A percentile compares a stretch with the other conserved stretches of the same genome.
Evolutionary conservation across 495 filamentous ascomycete species (phyloP).

Genomic region (Lophium mytilinum): DNA sequence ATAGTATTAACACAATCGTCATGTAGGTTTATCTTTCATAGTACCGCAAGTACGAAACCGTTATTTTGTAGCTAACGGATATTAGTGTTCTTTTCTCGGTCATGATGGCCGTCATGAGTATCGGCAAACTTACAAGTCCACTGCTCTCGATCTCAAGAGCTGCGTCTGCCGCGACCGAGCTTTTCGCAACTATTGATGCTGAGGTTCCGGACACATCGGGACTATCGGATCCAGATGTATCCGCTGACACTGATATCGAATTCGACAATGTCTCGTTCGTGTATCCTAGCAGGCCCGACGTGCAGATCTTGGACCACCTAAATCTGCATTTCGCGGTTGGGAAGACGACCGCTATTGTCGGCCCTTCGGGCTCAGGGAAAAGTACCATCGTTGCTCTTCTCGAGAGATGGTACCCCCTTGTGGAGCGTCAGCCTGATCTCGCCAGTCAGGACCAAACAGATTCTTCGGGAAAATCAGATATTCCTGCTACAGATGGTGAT

Average conservation of each 20-base stretch:
- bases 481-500: background rate
- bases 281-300: conserved; percentile 27
- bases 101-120: conserved; percentile 18
- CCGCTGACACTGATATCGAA: conserved; percentile 15
- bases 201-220: conserved; percentile 22
- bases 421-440: background rate
- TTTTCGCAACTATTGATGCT: conserved; percentile 25
- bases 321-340: conserved; percentile 20
- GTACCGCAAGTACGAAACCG: background rate
- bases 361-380: conserved; percentile 30
- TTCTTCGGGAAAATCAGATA: background rate
- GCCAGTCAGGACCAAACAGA: background rate
- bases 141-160: conserved; percentile 26
- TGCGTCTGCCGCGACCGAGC: conserved; percentile 16
- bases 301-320: conserved; percentile 23
- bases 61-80: background rate
- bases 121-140: conserved; percentile 14
- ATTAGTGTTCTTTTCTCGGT: conserved; percentile 24
- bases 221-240: conserved; percentile 23
- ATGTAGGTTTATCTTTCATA: conserved; percentile 13
- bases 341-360: conserved; percentile 30
- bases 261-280: conserved; percentile 24
- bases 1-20: conserved; percentile 11
- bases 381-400: conserved; percentile 27
- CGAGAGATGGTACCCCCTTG: conserved; percentile 25